Evolutionary conservation across 2,329 filamentous ascomycete genomes (phyloP), one percentile per base, ranked within the genome.

Genomic region (Neopestalotiopsis sp.): DNA sequence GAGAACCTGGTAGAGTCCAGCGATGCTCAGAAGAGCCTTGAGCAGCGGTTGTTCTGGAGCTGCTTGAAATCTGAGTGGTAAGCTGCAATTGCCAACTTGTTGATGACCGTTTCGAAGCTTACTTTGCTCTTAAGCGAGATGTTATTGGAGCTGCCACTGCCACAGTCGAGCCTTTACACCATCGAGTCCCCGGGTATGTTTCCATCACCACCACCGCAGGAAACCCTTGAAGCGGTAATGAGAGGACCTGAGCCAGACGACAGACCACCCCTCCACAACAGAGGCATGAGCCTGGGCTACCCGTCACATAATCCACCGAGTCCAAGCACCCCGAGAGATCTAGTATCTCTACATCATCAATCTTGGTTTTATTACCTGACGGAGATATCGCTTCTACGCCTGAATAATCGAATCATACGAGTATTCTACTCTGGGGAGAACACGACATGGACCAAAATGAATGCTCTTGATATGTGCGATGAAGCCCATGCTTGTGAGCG

Each of bases 51-150:
- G 6, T 61, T 32, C 20, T 61, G 57, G 57, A 61, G 28, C 32
- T 61, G 57, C n/a, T 24, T 61, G 12, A 61, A 61, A 38, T 61
- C 57, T 3, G 57, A 61, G n/a, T 61, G 57, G 57, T 61, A 61
- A 61, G 57, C 24, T 38, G 34, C 6, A 38, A 38, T 7, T 38
- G 34, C 34, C 6, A 38, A 38, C 34, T 38, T 38, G 34, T 38
- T 38, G 34, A 24, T 53, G n/a, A n/a, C n/a, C n/a, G 45, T 57
- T 57, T 57, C 7, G 24, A 28, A n/a, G 24, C 17, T 28, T 3
- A 61, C 17, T 32, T 61, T 17, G 13, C 3, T 6, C 24, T 6
- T 14, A 14, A 30, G 57, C 57, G 32, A 32, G 12, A 61, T 61
- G 57, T 17, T 53, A 14, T 12, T 17, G 10, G 57, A 61, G 12